phyloP scores from a whole-genome alignment of 768 basidiomycete species.

The Podaxis sp. region DNA sequence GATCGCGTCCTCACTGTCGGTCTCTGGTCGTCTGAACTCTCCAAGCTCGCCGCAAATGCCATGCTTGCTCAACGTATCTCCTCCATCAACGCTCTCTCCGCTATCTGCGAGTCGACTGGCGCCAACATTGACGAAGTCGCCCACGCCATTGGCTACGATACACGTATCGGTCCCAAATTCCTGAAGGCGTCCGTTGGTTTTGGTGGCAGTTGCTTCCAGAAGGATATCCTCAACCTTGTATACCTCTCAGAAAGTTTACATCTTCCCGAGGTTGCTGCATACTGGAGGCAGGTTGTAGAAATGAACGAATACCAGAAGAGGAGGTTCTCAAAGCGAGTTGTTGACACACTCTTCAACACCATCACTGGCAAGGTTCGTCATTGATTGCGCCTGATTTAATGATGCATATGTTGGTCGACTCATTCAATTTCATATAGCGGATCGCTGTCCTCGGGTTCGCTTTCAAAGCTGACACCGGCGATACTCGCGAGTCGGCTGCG shows the following conservation, averaged over 20 bases:
- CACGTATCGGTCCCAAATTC: constrained; percentile 93
- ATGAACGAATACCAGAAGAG: constrained; percentile 99
- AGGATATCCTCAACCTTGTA: constrained; percentile 98
- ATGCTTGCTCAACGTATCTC: constrained; percentile 99
- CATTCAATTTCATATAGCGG: constrained; percentile 41
- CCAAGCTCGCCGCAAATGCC: constrained; percentile 98
- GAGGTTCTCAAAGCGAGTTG: constrained; percentile 93
- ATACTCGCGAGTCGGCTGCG: constrained; percentile 96
- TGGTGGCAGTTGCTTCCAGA: constrained; percentile 99
- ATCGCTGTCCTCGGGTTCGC: constrained; percentile 98
- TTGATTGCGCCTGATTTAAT: neutral
- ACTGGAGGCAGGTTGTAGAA: constrained; percentile 96
- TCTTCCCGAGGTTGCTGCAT: constrained; percentile 94
- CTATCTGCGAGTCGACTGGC: constrained; percentile 98
- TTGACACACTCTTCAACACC: constrained; percentile 97
- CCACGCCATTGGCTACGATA: constrained; percentile 89
- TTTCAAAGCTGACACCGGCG: constrained; percentile 99
- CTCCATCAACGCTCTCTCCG: constrained; percentile 95
- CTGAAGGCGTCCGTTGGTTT: constrained; percentile 95
- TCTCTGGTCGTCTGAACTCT: constrained; percentile 97
- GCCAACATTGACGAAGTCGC: constrained; percentile 99
- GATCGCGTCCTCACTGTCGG: constrained; percentile 91
- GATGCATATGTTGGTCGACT: constrained; percentile 2
- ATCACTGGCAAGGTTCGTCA: constrained; percentile 86
- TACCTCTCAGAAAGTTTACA: constrained; percentile 95